Evolutionary conservation across 768 basidiomycete genomes (phyloP), one percentile per base, ranked within the genome.

Genomic region (Kwoniella dejecticola): DNA sequence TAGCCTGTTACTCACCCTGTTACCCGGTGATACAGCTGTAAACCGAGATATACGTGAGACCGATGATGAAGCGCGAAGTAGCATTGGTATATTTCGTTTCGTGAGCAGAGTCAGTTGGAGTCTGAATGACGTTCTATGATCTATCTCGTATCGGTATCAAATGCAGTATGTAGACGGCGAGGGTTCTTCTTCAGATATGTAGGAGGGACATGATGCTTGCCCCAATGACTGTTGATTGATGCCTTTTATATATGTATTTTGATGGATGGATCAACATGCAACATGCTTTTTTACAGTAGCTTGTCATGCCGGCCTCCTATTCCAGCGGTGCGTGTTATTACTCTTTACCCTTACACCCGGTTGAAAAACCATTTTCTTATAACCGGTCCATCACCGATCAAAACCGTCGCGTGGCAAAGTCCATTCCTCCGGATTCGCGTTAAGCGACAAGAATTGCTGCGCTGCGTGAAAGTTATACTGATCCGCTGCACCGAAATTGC

Each of bases 31-130:
- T 38, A 27, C 15, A 50, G 33, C 27, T 19, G 30, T 29, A 26
- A 50, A 47, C 36, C 48, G 48, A 26, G 26, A 40, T 36, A 33
- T 60, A 36, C 59, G 50, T 19, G 24, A 47, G 23, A 52, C 21
- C 44, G 38, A 60, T 3, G 40, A 41, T 13, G 36, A 42, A n/a
- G 19, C 21, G 15, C 59, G 49, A 38, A 60, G 42, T n/a, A 47
- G 59, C 59, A 60, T 60, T 52, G 49, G 47, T 19, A 27, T 2
- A 17, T 30, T 56, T 40, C 7, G 23, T 13, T 19, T 42, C 6
- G 21, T 44, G 42, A 44, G 11, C 46, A 10, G 23, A 47, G 8
- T 47, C 1, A 26, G 15, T 47, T 23, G 46, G n/a, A n/a, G n/a
- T n/a, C n/a, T n/a, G n/a, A n/a, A n/a, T n/a, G n/a, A n/a, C n/a